Conservation (phyloP, 2,329 filamentous ascomycete genomes). For the Aspergillus sergii region DNA sequence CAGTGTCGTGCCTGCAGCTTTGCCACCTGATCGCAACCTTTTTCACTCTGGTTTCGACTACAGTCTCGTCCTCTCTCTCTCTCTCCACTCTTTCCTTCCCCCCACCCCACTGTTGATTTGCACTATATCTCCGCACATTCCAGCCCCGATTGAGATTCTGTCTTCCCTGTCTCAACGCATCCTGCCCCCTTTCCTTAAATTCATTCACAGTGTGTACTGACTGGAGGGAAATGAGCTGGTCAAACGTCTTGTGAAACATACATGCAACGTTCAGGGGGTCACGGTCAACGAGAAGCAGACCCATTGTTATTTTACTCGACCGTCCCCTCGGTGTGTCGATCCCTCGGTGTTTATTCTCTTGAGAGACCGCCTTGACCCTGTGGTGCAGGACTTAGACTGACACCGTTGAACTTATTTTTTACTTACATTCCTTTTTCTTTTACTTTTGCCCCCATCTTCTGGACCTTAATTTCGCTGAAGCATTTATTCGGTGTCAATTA, state of each 20-base stretch:
- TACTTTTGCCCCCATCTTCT: background rate
- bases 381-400: background rate
- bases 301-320: slow-evolving; percentile 1
- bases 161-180: background rate
- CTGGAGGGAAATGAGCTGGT: slow-evolving; percentile 15
- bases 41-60: background rate
- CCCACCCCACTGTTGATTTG: background rate
- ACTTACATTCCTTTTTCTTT: background rate
- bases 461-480: background rate
- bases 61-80: background rate
- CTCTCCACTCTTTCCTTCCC: background rate
- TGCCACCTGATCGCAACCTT: background rate
- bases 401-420: background rate
- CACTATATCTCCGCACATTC: slow-evolving; percentile 4
- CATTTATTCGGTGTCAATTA: background rate
- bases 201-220: background rate
- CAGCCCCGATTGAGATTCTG: background rate
- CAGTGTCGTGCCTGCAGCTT: background rate
- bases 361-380: background rate
- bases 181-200: background rate
- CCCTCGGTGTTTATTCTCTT: background rate
- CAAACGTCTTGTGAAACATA: slow-evolving; percentile 25
- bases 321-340: background rate
- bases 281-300: background rate
- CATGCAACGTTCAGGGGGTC: slow-evolving; percentile 23